Evolutionary conservation across 164 flowering plant genomes (phyloP).

Genomic region (Liriodendron chinense): DNA sequence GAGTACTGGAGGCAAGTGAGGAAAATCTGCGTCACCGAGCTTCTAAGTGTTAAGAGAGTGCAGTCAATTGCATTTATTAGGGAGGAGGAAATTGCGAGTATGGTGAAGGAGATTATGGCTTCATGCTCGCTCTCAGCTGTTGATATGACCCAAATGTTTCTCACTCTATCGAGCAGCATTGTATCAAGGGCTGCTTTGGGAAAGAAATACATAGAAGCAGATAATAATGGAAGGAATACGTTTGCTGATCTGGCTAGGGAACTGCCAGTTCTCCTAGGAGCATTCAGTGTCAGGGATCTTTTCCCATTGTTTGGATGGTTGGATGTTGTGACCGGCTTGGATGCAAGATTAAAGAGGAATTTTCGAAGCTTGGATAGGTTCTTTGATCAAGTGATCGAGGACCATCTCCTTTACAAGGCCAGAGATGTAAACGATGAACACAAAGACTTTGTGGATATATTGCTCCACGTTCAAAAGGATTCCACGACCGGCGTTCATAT

Average conservation of each 20-base stretch:
- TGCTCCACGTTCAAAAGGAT: not conserved
- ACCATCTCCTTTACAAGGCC: not conserved
- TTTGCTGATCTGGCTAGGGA: not conserved
- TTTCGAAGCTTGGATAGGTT: not conserved
- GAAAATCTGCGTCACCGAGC: constrained; percentile 2
- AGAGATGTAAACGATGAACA: not conserved
- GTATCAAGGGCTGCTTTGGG: constrained; percentile 6
- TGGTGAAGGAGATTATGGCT: not conserved
- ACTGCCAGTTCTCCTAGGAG: not conserved
- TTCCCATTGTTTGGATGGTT: constrained; percentile 1
- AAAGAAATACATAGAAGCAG: not conserved
- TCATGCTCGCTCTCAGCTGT: not conserved
- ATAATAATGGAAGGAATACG: not conserved
- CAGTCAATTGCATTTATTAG: not conserved
- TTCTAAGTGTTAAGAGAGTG: constrained; percentile 1
- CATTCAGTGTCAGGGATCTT: not conserved
- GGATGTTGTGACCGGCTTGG: not conserved
- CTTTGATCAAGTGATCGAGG: not conserved
- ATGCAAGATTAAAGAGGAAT: not conserved
- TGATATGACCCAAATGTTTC: not conserved
- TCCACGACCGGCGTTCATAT: not conserved
- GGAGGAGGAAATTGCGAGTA: not conserved
- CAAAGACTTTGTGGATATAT: not conserved
- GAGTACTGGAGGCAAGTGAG: constrained; percentile 1
- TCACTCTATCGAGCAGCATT: not conserved